Conservation (phyloP, 306 rosid genomes). For the Canavalia ensiformis region DNA sequence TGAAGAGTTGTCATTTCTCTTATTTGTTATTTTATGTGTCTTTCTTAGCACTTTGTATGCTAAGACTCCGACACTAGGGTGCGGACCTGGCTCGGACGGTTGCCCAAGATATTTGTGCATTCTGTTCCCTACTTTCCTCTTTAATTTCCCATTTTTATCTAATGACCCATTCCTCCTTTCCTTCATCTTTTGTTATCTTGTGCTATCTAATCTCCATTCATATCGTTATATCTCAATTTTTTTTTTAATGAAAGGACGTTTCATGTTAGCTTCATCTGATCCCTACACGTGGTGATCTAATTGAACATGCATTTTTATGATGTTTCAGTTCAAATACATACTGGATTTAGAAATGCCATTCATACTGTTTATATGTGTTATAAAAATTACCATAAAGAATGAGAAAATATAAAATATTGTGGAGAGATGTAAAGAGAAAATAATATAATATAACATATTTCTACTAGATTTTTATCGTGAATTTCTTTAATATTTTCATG, state of each 20-base stretch:
- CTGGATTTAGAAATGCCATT: too few species aligned
- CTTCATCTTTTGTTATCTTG: neutral
- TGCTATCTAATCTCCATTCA: neutral
- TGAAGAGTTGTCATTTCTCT: slow-evolving; percentile 66
- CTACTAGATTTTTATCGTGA: too few species aligned
- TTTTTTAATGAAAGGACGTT: slow-evolving; percentile 26
- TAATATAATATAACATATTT: too few species aligned
- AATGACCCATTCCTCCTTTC: slow-evolving; percentile 25
- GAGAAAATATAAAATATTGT: too few species aligned
- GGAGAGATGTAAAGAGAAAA: too few species aligned
- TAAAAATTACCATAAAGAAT: too few species aligned
- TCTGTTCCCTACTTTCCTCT: slow-evolving; percentile 46
- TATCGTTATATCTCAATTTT: neutral
- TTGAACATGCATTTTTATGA: neutral
- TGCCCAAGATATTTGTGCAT: slow-evolving; percentile 58
- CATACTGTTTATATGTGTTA: too few species aligned
- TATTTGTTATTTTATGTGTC: slow-evolving; percentile 43
- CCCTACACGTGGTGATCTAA: neutral
- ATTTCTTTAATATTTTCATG: too few species aligned
- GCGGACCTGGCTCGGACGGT: slow-evolving; percentile 55
- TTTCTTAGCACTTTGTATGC: slow-evolving; percentile 53
- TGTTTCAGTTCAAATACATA: neutral
- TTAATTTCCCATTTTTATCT: slow-evolving; percentile 30
- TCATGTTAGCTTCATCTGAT: slow-evolving; percentile 7
- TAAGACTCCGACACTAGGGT: slow-evolving; percentile 67